Evolutionary conservation across 2,329 filamentous ascomycete genomes (phyloP).

Genomic region (Monilinia vaccinii-corymbosi): DNA sequence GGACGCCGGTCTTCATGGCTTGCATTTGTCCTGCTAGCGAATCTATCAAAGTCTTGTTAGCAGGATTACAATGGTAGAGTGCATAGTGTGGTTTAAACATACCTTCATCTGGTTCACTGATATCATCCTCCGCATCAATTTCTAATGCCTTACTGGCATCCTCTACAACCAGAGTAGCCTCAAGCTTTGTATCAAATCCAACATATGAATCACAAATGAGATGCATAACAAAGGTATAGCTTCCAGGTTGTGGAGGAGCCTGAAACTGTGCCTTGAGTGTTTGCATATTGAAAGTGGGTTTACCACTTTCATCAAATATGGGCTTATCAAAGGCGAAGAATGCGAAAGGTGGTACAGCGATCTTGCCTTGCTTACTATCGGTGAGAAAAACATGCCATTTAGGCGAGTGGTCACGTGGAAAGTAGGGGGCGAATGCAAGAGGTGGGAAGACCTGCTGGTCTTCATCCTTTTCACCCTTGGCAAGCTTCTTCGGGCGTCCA

Average conservation of each 20-base stretch:
- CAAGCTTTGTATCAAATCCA: slow-evolving; percentile 85
- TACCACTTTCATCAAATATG: slow-evolving; percentile 68
- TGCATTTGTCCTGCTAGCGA: slow-evolving; percentile 87
- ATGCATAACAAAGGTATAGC: slow-evolving; percentile 93
- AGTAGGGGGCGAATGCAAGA: slow-evolving; percentile 84
- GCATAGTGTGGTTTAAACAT: slow-evolving; percentile 33
- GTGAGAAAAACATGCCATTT: slow-evolving; percentile 92
- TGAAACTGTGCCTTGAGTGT: slow-evolving; percentile 97
- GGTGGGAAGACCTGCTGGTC: slow-evolving; percentile 66
- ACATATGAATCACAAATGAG: slow-evolving; percentile 91
- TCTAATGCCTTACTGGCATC: slow-evolving; percentile 77
- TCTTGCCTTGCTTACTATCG: slow-evolving; percentile 88
- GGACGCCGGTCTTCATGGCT: slow-evolving; percentile 63
- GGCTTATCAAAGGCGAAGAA: slow-evolving; percentile 89
- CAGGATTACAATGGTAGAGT: neutral
- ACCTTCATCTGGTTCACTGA: slow-evolving; percentile 98
- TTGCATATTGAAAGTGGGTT: slow-evolving; percentile 89
- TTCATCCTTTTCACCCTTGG: slow-evolving; percentile 53
- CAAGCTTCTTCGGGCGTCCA: slow-evolving; percentile 60
- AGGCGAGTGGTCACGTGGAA: slow-evolving; percentile 79
- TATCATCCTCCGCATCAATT: slow-evolving; percentile 82
- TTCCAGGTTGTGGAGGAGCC: slow-evolving; percentile 81
- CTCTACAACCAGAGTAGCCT: slow-evolving; percentile 81
- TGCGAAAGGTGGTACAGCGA: slow-evolving; percentile 93
- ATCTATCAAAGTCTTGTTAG: slow-evolving; percentile 41